Conservation (phyloP, 176 grass and related monocot species). For the Cymbopogon citratus region DNA sequence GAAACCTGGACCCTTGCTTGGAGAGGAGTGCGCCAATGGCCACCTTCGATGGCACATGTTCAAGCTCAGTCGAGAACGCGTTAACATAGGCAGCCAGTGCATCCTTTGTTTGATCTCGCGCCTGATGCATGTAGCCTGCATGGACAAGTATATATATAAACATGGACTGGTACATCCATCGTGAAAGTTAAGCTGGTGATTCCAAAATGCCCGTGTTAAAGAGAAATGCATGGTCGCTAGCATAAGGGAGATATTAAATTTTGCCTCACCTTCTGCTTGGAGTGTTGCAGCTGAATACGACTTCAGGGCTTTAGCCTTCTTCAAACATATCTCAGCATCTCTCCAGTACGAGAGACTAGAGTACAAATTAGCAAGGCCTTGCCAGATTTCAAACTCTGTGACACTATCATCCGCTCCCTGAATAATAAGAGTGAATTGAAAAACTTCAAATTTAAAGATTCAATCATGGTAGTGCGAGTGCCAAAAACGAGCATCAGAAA, state of each 20-base stretch:
- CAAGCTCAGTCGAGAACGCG: conserved; percentile 50
- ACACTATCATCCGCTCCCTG: conserved; percentile 39
- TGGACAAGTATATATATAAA: neutral
- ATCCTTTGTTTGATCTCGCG: conserved; percentile 20
- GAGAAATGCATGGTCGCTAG: neutral
- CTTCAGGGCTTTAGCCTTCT: conserved; percentile 72
- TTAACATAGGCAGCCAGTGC: conserved; percentile 60
- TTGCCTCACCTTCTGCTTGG: conserved; percentile 54
- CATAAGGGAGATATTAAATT: neutral
- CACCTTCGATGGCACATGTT: conserved; percentile 65
- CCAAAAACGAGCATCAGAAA: too few relatives aligned
- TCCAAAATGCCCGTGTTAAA: neutral
- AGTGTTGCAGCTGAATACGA: conserved; percentile 63
- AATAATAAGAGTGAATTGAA: neutral
- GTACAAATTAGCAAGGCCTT: conserved; percentile 87
- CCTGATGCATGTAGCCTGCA: conserved; percentile 63
- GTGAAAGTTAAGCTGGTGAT: neutral
- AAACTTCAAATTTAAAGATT: neutral
- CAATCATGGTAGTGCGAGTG: neutral
- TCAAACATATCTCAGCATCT: conserved; percentile 92
- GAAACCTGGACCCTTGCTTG: conserved; percentile 55
- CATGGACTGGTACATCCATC: neutral
- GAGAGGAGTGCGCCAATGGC: conserved; percentile 57
- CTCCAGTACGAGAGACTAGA: conserved; percentile 59
- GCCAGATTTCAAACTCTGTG: conserved; percentile 87